Evolutionary conservation across 148 eudicot species (phyloP).

Genomic region (Bassia scoparia): DNA sequence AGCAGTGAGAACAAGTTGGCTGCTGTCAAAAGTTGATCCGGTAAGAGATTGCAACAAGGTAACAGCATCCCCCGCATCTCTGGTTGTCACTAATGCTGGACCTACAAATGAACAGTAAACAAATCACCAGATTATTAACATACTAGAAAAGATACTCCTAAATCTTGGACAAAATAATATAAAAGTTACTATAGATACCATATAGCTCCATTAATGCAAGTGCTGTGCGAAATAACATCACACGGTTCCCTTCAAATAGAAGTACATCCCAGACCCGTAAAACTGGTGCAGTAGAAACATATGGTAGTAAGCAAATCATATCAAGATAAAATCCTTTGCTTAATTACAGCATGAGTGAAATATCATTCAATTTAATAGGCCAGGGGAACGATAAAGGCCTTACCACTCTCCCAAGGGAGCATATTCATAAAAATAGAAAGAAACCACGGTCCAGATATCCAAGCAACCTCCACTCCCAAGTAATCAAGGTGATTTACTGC

Average conservation of each 20-base stretch:
- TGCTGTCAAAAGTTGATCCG: slow-evolving; percentile 94
- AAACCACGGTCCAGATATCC: slow-evolving; percentile 95
- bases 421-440: slow-evolving; percentile 81
- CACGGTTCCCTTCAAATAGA: slow-evolving; percentile 90
- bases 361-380: too few relatives aligned
- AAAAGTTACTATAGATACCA: slow-evolving; percentile 43
- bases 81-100: slow-evolving; percentile 76
- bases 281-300: slow-evolving; percentile 43
- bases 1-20: slow-evolving; percentile 94
- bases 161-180: neutral
- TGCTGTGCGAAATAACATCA: slow-evolving; percentile 90
- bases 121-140: neutral
- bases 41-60: slow-evolving; percentile 71
- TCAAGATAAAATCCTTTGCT: too few relatives aligned
- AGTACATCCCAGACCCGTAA: slow-evolving; percentile 95
- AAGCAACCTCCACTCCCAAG: slow-evolving; percentile 90
- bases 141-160: too few relatives aligned
- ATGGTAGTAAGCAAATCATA: neutral
- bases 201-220: slow-evolving; percentile 95
- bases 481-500: slow-evolving; percentile 94
- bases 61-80: slow-evolving; percentile 90
- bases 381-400: slow-evolving; percentile 20
- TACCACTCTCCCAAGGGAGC: slow-evolving; percentile 99
- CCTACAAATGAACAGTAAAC: slow-evolving; percentile 42
- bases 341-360: too few relatives aligned